phyloP scores from a whole-genome alignment of 116 monocot genomes.

The Posidonia oceanica region DNA sequence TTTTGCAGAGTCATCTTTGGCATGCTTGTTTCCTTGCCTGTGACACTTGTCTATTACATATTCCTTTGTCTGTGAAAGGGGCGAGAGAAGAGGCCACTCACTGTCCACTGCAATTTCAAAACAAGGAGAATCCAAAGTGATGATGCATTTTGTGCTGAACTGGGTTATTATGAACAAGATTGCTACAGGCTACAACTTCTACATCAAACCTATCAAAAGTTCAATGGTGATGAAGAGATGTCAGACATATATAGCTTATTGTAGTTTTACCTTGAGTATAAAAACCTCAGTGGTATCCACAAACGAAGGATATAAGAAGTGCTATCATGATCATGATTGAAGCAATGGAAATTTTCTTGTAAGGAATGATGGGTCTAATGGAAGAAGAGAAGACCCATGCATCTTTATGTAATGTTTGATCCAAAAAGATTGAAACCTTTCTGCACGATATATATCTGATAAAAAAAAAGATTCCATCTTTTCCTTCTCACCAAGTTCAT shows the following conservation, averaged over 20 bases:
- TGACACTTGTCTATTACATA: conserved; percentile 51
- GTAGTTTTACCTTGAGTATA: too few species aligned
- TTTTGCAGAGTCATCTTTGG: conserved; percentile 55
- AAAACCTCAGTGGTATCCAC: too few species aligned
- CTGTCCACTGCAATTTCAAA: background rate
- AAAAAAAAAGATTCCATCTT: too few species aligned
- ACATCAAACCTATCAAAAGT: background rate
- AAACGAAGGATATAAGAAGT: too few species aligned
- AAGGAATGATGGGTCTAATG: background rate
- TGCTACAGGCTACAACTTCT: background rate
- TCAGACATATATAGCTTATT: background rate
- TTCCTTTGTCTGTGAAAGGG: conserved; percentile 19
- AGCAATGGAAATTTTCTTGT: background rate
- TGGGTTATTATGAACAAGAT: background rate
- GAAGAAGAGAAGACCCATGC: background rate
- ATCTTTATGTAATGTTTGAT: too few species aligned
- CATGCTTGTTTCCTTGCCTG: conserved; percentile 58
- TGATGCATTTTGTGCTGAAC: background rate
- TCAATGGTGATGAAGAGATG: background rate
- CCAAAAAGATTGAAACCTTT: too few species aligned
- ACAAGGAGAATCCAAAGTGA: background rate
- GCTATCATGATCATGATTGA: background rate
- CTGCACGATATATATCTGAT: too few species aligned
- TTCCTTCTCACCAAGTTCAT: too few species aligned
- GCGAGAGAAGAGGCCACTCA: conserved; percentile 1